These are phyloP conservation scores for Aschersonia sp. DNA, from an alignment of 2,329 filamentous ascomycete genomes.

Conservation along the genomic window DNA sequence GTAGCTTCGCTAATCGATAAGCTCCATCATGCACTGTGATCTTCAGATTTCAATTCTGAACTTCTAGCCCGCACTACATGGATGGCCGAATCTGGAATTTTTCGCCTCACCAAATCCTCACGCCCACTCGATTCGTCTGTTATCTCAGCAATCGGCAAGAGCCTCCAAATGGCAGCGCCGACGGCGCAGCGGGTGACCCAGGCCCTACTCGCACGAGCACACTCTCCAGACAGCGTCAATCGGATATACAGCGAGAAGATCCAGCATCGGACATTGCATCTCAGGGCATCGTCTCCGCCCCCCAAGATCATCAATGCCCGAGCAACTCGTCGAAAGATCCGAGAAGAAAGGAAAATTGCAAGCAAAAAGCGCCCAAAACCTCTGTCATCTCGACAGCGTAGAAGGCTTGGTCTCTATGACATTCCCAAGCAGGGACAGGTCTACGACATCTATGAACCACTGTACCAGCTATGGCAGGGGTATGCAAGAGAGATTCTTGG, in stretches of 20 bases:
- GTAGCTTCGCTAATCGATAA: too few relatives aligned
- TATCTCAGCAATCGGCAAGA: not conserved
- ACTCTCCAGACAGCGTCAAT: constrained; percentile 55
- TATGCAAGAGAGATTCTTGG: constrained; percentile 78
- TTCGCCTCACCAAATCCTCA: too few relatives aligned
- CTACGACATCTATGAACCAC: constrained; percentile 61
- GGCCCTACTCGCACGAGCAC: constrained; percentile 59
- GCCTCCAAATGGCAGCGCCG: constrained; percentile 16
- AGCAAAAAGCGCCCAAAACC: constrained; percentile 44
- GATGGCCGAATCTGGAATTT: too few relatives aligned
- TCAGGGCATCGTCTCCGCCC: constrained; percentile 60
- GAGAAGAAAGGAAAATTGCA: constrained; percentile 28
- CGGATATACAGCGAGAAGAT: constrained; percentile 73
- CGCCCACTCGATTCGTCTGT: too few relatives aligned
- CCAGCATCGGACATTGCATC: constrained; percentile 64
- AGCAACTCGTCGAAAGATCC: constrained; percentile 36
- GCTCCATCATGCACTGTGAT: too few relatives aligned
- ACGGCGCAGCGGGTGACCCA: constrained; percentile 31
- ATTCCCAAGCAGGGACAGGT: constrained; percentile 47
- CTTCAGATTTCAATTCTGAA: too few relatives aligned
- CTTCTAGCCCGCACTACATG: too few relatives aligned
- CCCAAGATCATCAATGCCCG: constrained; percentile 39
- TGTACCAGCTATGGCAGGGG: constrained; percentile 66
- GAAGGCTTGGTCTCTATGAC: constrained; percentile 56
- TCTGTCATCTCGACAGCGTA: constrained; percentile 66